Percentiles rank a stretch among this genome's conserved stretches.
Evolutionary conservation across 805 yeast species (phyloP).

Genomic region (Lipomyces chichibuensis): DNA sequence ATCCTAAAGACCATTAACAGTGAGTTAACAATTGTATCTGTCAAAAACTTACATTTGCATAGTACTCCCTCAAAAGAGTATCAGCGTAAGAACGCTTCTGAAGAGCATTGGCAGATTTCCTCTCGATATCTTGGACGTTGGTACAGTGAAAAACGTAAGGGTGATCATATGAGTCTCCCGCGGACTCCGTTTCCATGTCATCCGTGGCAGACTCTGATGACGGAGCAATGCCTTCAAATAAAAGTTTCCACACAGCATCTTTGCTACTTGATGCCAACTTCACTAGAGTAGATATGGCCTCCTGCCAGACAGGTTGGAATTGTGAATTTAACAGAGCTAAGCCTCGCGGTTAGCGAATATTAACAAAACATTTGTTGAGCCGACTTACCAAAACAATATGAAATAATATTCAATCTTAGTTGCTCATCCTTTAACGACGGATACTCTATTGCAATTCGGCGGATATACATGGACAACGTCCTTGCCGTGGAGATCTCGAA

Average conservation of each 20-base stretch:
- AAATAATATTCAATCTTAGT: conserved; percentile 9
- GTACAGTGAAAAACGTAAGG: conserved; percentile 19
- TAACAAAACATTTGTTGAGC: not conserved
- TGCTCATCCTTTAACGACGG: conserved; percentile 15
- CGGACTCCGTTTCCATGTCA: not conserved
- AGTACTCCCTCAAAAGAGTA: conserved; percentile 1
- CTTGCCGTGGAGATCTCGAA: conserved; percentile 69
- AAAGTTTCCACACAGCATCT: conserved; percentile 23
- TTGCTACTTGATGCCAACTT: conserved; percentile 45
- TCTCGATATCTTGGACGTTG: conserved; percentile 18
- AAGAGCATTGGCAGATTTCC: not conserved
- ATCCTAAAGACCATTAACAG: conserved; percentile 6
- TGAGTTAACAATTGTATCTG: not conserved
- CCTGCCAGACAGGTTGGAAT: conserved; percentile 86
- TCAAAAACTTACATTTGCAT: conserved; percentile 1
- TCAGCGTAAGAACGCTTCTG: conserved; percentile 3
- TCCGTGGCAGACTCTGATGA: not conserved
- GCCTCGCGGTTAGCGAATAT: conserved; percentile 39
- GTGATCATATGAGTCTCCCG: not conserved
- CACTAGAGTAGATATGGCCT: conserved; percentile 64
- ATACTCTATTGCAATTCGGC: conserved; percentile 45
- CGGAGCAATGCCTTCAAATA: conserved; percentile 15
- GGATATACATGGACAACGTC: conserved; percentile 69
- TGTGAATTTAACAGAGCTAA: conserved; percentile 74
- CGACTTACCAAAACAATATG: conserved; percentile 22